These are phyloP conservation scores for Penicillium goetzii DNA, from an alignment of 495 filamentous ascomycete genomes.

Conservation along the genomic window DNA sequence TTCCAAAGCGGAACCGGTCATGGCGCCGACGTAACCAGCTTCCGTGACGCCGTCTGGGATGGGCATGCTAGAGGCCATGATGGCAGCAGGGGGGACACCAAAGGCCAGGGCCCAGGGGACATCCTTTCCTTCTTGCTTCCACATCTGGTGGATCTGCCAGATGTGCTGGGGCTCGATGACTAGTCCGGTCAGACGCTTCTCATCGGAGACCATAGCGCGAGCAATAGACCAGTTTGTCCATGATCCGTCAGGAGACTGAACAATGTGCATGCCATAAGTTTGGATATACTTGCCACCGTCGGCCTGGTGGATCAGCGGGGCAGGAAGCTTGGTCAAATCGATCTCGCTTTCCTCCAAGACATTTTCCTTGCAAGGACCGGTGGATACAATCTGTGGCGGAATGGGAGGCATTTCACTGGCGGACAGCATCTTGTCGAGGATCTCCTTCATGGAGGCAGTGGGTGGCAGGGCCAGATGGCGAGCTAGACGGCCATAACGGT, in stretches of 20 bases:
- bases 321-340: conserved; percentile 41
- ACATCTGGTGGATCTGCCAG: conserved; percentile 42
- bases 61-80: conserved; percentile 46
- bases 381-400: conserved; percentile 25
- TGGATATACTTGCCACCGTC: conserved; percentile 49
- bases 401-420: conserved; percentile 33
- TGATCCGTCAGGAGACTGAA: conserved; percentile 39
- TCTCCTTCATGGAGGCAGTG: conserved; percentile 33
- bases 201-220: conserved; percentile 43
- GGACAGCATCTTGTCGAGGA: conserved; percentile 37
- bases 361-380: conserved; percentile 44
- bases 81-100: conserved; percentile 46
- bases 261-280: conserved; percentile 45
- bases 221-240: conserved; percentile 53
- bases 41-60: conserved; percentile 43
- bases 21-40: conserved; percentile 42
- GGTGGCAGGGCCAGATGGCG: conserved; percentile 39
- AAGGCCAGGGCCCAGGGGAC: conserved; percentile 43
- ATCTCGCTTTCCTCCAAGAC: conserved; percentile 35
- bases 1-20: conserved; percentile 41
- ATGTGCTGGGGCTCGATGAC: conserved; percentile 41
- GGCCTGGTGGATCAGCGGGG: conserved; percentile 35
- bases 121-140: conserved; percentile 42
- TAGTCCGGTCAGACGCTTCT: conserved; percentile 35
- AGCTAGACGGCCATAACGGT: conserved; percentile 42